Evolutionary conservation across 805 yeast species (phyloP).

Genomic region (Kodamaea fukazawae): DNA sequence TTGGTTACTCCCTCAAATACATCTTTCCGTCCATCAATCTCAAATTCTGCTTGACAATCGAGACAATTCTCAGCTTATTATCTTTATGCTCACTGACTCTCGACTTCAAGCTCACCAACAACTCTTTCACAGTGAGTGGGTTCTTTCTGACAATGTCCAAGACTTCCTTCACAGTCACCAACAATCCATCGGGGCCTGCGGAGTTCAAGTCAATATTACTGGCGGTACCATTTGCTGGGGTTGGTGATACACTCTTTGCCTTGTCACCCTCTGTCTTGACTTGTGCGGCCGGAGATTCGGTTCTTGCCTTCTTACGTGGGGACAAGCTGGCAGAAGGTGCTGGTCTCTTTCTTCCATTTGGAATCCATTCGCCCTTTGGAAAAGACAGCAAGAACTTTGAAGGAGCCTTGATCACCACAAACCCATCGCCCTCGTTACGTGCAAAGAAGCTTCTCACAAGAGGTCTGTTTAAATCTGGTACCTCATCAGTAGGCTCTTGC

Average conservation of each 20-base stretch:
- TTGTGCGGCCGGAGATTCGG: conserved; percentile 34
- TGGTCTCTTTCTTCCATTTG: conserved; percentile 46
- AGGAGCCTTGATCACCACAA: conserved; percentile 63
- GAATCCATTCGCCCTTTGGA: conserved; percentile 85
- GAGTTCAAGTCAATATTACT: conserved; percentile 28
- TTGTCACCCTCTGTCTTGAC: conserved; percentile 15
- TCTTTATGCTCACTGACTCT: conserved; percentile 64
- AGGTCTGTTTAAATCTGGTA: conserved; percentile 2
- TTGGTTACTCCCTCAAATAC: conserved; percentile 37
- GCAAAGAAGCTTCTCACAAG: conserved; percentile 17
- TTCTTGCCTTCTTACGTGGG: conserved; percentile 40
- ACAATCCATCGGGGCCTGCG: conserved; percentile 36
- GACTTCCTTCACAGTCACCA: conserved; percentile 73
- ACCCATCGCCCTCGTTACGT: conserved; percentile 33
- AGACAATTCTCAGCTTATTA: conserved; percentile 59
- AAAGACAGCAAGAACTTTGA: conserved; percentile 58
- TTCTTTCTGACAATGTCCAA: conserved; percentile 56
- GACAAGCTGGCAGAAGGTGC: conserved; percentile 17
- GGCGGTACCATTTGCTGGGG: conserved; percentile 15
- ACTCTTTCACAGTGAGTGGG: conserved; percentile 60
- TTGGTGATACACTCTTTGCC: conserved; percentile 12
- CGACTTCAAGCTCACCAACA: conserved; percentile 57
- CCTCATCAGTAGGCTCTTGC: conserved; percentile 30
- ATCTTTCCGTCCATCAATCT: conserved; percentile 49
- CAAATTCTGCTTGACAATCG: conserved; percentile 55